Evolutionary conservation across 1,284 basidiomycete genomes (phyloP).

Genomic region (Ganoderma multipileum): DNA sequence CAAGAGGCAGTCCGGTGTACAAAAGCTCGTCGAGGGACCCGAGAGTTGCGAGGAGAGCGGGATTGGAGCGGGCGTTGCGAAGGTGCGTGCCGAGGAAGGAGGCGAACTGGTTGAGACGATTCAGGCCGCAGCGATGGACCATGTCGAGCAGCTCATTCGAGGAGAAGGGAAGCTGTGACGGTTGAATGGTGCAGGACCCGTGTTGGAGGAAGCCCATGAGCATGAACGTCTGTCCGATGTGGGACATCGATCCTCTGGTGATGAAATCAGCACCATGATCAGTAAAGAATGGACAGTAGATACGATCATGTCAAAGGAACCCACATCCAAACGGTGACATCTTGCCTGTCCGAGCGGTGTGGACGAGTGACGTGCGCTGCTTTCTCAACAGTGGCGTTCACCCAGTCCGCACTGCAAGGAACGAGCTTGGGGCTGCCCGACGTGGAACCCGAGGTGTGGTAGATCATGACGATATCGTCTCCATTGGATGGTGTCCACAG

Average conservation of each 20-base stretch:
- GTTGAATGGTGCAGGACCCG: conserved; percentile 42
- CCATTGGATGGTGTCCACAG: conserved; percentile 35
- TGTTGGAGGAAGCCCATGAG: conserved; percentile 41
- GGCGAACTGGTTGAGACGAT: conserved; percentile 75
- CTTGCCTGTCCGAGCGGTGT: conserved; percentile 47
- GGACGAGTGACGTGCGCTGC: conserved; percentile 32
- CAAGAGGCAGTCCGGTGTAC: conserved; percentile 38
- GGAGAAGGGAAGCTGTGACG: conserved; percentile 39
- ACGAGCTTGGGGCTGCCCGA: conserved; percentile 48
- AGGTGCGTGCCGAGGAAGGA: conserved; percentile 70
- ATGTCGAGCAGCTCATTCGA: conserved; percentile 39
- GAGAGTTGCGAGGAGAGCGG: conserved; percentile 64
- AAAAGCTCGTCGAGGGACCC: conserved; percentile 41
- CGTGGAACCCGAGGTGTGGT: conserved; percentile 79
- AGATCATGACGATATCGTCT: conserved; percentile 61
- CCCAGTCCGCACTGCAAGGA: conserved; percentile 38
- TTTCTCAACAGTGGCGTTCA: conserved; percentile 38
- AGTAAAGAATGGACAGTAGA: conserved; percentile 8
- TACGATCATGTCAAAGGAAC: conserved; percentile 16
- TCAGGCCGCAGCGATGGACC: conserved; percentile 58
- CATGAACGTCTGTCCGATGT: conserved; percentile 42
- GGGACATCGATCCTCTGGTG: conserved; percentile 40
- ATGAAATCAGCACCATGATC: background rate
- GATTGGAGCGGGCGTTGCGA: conserved; percentile 61
- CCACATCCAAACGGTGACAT: conserved; percentile 55